Evolutionary conservation across 2,329 filamentous ascomycete species (phyloP).

Genomic region (Colletotrichum tofieldiae): DNA sequence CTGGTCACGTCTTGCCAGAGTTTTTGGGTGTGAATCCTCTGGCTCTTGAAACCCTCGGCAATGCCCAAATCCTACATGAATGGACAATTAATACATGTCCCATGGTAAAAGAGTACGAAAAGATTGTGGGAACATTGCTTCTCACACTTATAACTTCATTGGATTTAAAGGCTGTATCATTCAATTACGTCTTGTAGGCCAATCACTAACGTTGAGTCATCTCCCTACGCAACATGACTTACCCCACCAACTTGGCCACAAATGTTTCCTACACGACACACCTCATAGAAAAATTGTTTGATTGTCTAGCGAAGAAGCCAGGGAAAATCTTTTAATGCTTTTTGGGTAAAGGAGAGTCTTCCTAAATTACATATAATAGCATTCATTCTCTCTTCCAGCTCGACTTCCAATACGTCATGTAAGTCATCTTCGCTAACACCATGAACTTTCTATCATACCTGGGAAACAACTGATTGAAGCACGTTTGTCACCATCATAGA

Average conservation of each 20-base stretch:
- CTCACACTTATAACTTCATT: no score
- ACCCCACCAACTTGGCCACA: background rate
- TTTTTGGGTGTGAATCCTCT: no score
- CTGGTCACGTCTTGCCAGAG: no score
- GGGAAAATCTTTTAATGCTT: accelerated
- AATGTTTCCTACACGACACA: background rate
- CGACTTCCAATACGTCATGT: background rate
- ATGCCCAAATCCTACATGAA: no score
- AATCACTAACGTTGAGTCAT: no score
- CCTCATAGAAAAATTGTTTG: background rate
- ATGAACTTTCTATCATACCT: background rate
- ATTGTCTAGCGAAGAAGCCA: background rate
- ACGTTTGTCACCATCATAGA: background rate
- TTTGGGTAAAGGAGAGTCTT: background rate
- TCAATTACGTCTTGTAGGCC: no score
- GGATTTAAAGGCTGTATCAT: no score
- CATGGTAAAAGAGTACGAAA: no score
- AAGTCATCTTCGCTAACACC: background rate
- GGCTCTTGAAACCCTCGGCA: no score
- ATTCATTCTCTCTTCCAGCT: background rate
- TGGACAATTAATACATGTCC: no score
- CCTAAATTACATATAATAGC: background rate
- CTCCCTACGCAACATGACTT: background rate
- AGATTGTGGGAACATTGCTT: no score
- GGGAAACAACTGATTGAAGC: background rate